Percentiles rank a stretch among this genome's conserved stretches.
phyloP scores from a whole-genome alignment of 805 yeast genomes.

The Lachancea lanzarotensis region DNA sequence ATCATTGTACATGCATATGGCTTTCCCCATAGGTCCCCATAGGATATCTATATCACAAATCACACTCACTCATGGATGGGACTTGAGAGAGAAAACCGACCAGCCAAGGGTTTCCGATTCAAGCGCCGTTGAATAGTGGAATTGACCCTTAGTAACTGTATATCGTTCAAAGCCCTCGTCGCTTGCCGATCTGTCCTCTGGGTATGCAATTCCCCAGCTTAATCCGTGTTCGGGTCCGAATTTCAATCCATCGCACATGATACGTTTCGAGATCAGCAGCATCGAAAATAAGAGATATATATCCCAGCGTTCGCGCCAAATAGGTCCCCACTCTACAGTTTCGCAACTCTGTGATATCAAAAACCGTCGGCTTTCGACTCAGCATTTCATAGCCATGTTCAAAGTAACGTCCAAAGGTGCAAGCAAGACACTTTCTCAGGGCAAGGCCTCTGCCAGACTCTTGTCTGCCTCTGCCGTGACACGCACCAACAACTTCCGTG shows the following conservation, averaged over 20 bases:
- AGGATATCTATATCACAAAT: too few species aligned
- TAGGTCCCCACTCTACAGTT: neutral
- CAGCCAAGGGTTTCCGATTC: too few species aligned
- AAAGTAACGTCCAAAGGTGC: slow-evolving; percentile 6
- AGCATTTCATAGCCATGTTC: slow-evolving; percentile 3
- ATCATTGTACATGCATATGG: too few species aligned
- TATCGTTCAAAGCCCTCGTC: too few species aligned
- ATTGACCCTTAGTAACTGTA: too few species aligned
- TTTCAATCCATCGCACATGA: neutral
- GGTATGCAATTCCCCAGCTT: too few species aligned
- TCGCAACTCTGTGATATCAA: neutral
- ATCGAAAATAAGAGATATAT: neutral
- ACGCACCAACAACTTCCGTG: slow-evolving; percentile 35
- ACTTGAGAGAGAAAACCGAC: too few species aligned
- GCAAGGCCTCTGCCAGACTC: neutral
- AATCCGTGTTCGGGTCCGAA: neutral
- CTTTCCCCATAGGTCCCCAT: too few species aligned
- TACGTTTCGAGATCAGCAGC: neutral
- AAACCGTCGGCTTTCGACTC: neutral
- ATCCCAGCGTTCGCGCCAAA: too few species aligned
- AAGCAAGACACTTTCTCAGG: slow-evolving; percentile 1
- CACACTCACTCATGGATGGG: too few species aligned
- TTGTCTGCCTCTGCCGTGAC: slow-evolving; percentile 5
- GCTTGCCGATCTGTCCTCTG: too few species aligned
- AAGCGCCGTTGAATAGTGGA: too few species aligned